These are phyloP conservation scores for Singerocomus inundabilis DNA, from an alignment of 1,284 basidiomycete genomes.

Conservation along the genomic window DNA sequence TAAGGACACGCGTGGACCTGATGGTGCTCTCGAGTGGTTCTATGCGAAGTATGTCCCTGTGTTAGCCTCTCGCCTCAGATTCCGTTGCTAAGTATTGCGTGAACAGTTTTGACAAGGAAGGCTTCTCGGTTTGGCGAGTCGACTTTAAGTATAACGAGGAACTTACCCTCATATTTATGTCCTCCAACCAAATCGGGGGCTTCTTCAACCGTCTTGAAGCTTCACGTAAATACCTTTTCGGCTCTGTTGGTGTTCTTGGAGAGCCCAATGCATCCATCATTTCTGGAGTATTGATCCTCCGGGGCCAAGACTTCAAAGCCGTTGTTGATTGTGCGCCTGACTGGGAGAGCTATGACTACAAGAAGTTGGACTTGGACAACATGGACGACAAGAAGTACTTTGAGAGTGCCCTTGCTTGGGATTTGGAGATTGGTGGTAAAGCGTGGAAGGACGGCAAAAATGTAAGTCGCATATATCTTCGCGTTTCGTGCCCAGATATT, in stretches of 20 bases:
- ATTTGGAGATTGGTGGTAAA: slow-evolving; percentile 82
- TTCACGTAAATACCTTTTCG: slow-evolving; percentile 94
- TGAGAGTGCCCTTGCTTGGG: slow-evolving; percentile 89
- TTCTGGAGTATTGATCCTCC: slow-evolving; percentile 77
- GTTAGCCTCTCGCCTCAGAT: slow-evolving; percentile 1
- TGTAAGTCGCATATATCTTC: slow-evolving; percentile 45
- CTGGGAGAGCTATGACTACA: slow-evolving; percentile 87
- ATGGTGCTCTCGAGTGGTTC: slow-evolving; percentile 82
- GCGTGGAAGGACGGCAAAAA: slow-evolving; percentile 86
- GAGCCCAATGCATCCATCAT: slow-evolving; percentile 75
- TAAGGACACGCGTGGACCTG: slow-evolving; percentile 85
- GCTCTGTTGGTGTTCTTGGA: slow-evolving; percentile 90
- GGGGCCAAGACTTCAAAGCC: slow-evolving; percentile 71
- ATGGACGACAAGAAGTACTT: slow-evolving; percentile 83
- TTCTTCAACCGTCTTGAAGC: slow-evolving; percentile 98
- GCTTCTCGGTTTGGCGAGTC: slow-evolving; percentile 90
- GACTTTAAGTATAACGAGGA: slow-evolving; percentile 98
- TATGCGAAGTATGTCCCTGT: slow-evolving; percentile 70
- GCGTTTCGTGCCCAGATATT: neutral
- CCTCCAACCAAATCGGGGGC: slow-evolving; percentile 84
- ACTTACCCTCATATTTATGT: slow-evolving; percentile 92
- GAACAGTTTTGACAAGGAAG: slow-evolving; percentile 82
- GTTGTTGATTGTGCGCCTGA: slow-evolving; percentile 88
- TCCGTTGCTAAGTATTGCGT: slow-evolving; percentile 26
- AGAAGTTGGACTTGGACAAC: slow-evolving; percentile 65